Conservation (phyloP, 2,329 filamentous ascomycete genomes). For the Ascomycota sp. region DNA sequence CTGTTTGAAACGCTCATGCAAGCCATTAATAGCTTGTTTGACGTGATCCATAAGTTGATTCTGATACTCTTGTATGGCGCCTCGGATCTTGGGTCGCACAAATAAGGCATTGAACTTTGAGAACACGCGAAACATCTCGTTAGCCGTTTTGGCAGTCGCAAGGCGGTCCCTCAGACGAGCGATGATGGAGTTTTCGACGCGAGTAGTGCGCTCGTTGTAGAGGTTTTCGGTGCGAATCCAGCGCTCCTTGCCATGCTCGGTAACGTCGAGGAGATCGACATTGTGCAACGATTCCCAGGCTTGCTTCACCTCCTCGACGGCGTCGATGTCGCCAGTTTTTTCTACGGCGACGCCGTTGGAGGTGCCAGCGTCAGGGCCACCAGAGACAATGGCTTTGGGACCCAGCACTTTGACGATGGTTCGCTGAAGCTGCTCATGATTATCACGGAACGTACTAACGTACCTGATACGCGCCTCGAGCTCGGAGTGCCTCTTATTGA, state of each 20-base stretch:
- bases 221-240: conserved; percentile 89
- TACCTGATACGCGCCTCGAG: conserved; percentile 83
- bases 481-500: conserved; percentile 65
- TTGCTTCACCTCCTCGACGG: conserved; percentile 84
- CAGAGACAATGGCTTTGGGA: conserved; percentile 38
- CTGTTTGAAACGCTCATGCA: conserved; percentile 95
- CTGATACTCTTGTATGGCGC: conserved; percentile 94
- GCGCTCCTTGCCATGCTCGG: conserved; percentile 64
- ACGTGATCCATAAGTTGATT: conserved; percentile 95
- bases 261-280: conserved; percentile 84
- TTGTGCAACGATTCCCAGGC: conserved; percentile 87
- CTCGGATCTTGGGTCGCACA: conserved; percentile 93
- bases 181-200: conserved; percentile 98
- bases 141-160: conserved; percentile 86
- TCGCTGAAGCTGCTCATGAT: conserved; percentile 88
- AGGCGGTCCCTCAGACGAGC: conserved; percentile 76
- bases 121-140: conserved; percentile 99
- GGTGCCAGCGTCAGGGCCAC: conserved; percentile 25
- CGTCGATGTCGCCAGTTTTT: conserved; percentile 91
- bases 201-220: conserved; percentile 91
- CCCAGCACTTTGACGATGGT: conserved; percentile 96
- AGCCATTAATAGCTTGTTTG: conserved; percentile 75
- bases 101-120: conserved; percentile 99
- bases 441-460: conserved; percentile 81
- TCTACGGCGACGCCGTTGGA: conserved; percentile 54